Evolutionary conservation across 352 stramenopile species (phyloP).

Genomic region (Proteromonas lacertae): DNA sequence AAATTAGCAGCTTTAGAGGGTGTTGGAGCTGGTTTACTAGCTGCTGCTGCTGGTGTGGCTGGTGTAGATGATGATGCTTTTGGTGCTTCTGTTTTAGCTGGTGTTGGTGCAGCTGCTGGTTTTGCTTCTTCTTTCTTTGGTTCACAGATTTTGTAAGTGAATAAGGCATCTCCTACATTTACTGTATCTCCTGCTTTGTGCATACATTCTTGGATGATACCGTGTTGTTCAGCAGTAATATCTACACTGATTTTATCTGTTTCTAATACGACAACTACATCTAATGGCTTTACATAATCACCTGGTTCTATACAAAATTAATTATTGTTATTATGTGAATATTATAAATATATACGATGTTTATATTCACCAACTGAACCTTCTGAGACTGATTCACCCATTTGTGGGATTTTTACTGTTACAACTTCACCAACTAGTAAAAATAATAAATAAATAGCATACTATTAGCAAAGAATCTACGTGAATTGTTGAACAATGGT

Average conservation of each 20-base stretch:
- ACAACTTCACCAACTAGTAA: neutral
- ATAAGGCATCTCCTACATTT: conserved; percentile 48
- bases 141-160: conserved; percentile 7
- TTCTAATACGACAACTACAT: conserved; percentile 80
- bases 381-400: conserved; percentile 77
- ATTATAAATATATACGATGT: no score
- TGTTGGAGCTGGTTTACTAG: neutral
- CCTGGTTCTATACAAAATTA: conserved; percentile 66
- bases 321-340: no score
- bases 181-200: conserved; percentile 73
- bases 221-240: conserved; percentile 44
- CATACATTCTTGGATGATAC: conserved; percentile 55
- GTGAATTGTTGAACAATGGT: no score
- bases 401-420: conserved; percentile 7
- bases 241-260: conserved; percentile 84
- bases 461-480: no score
- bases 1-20: conserved; percentile 3
- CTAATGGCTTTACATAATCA: conserved; percentile 67
- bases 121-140: conserved; percentile 8
- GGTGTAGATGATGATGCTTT: neutral
- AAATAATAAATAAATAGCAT: no score
- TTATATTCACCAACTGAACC: conserved; percentile 19
- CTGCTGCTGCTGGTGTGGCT: neutral
- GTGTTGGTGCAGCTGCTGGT: conserved; percentile 6
- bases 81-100: neutral